phyloP scores from a whole-genome alignment of 768 basidiomycete species.

The Mycena alexandri region DNA sequence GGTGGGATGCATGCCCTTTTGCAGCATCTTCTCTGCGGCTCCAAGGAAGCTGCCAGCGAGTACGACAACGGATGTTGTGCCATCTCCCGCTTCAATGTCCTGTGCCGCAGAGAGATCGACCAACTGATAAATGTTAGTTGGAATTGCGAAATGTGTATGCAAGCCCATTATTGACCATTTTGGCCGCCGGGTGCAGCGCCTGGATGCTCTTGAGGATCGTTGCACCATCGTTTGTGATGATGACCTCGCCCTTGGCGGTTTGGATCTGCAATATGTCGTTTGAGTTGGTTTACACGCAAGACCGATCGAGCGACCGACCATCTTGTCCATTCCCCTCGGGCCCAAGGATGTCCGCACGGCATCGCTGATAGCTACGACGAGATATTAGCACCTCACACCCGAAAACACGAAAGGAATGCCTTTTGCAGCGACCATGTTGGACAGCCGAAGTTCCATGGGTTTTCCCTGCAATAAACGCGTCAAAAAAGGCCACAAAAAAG shows the following conservation, averaged over 20 bases:
- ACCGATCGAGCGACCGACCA: slow-evolving; percentile 66
- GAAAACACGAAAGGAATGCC: slow-evolving; percentile 56
- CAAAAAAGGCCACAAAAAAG: slow-evolving; percentile 27
- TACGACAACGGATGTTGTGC: slow-evolving; percentile 97
- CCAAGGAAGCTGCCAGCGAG: slow-evolving; percentile 93
- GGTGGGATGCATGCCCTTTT: slow-evolving; percentile 98
- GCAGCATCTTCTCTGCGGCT: slow-evolving; percentile 96
- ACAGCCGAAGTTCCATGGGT: slow-evolving; percentile 97
- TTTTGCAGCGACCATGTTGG: slow-evolving; percentile 98
- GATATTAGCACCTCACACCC: slow-evolving; percentile 19
- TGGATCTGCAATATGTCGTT: slow-evolving; percentile 74
- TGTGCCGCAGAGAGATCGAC: slow-evolving; percentile 98
- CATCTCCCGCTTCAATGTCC: slow-evolving; percentile 98
- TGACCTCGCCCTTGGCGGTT: slow-evolving; percentile 95
- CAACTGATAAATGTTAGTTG: slow-evolving; percentile 64
- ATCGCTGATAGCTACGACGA: slow-evolving; percentile 88
- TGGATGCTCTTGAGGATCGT: slow-evolving; percentile 97
- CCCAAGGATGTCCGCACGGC: slow-evolving; percentile 97
- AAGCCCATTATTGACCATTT: slow-evolving; percentile 77
- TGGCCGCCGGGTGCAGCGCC: slow-evolving; percentile 96
- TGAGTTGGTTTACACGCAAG: slow-evolving; percentile 15
- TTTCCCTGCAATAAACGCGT: slow-evolving; percentile 75
- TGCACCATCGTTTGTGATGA: slow-evolving; percentile 99
- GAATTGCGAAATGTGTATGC: slow-evolving; percentile 11
- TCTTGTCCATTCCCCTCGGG: slow-evolving; percentile 99